These are phyloP conservation scores for Taiozyma onychis DNA, from an alignment of 1,139 yeast genomes.

Conservation along the genomic window DNA sequence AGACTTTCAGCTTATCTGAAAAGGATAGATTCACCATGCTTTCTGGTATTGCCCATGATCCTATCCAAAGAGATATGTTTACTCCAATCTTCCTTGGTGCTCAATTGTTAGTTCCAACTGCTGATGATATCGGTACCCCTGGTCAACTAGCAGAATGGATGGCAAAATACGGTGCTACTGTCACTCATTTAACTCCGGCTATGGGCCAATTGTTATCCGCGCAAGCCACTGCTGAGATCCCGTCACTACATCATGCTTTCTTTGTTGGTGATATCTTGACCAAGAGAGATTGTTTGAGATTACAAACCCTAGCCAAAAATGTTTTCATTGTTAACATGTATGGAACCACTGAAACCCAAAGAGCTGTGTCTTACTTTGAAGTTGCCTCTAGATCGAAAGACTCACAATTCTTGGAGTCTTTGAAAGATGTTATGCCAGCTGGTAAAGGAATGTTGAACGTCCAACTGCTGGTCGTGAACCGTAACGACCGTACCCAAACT, in stretches of 20 bases:
- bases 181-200: conserved; percentile 97
- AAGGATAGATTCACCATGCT: conserved; percentile 93
- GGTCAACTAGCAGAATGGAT: conserved; percentile 98
- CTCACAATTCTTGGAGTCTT: conserved; percentile 68
- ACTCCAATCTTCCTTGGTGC: conserved; percentile 97
- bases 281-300: conserved; percentile 89
- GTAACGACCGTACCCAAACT: conserved; percentile 78
- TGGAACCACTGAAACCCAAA: conserved; percentile 98
- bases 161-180: conserved; percentile 86
- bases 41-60: conserved; percentile 98
- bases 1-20: conserved; percentile 69
- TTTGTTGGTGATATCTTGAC: conserved; percentile 97
- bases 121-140: conserved; percentile 97
- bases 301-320: conserved; percentile 87
- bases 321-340: conserved; percentile 95
- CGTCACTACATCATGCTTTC: conserved; percentile 88
- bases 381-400: conserved; percentile 69
- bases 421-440: conserved; percentile 97
- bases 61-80: conserved; percentile 98
- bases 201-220: conserved; percentile 98
- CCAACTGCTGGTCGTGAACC: conserved; percentile 87
- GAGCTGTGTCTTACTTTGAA: conserved; percentile 92
- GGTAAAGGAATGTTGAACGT: conserved; percentile 97
- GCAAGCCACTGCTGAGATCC: conserved; percentile 88
- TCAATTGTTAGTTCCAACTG: conserved; percentile 83